Evolutionary conservation across 2,329 filamentous ascomycete species (phyloP), one percentile per base, ranked within the genome.

Genomic region (Xylariaceae sp.): DNA sequence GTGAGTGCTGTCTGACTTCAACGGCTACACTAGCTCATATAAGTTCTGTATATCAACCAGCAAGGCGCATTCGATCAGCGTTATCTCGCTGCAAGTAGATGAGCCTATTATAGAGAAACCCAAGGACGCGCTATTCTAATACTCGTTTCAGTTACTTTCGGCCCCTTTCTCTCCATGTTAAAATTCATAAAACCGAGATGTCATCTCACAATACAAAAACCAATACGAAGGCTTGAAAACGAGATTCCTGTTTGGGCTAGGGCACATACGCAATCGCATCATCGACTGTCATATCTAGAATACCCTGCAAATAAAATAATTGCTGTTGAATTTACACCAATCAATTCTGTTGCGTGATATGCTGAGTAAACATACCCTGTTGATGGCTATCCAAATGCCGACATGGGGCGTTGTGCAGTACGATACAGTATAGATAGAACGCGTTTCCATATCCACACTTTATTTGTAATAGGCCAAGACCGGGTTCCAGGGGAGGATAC

Each of bases 351-450:
- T 46, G 32, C 41, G 18, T n/a, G 16, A 7, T 41, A 4, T 40
- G 48, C 37, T 48, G 43, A 52, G 48, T 52, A 55, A 47, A 52
- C 3, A 16, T 37, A 42, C 37, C 48, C 48, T 55, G 48, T 44
- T 32, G 53, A 55, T 55, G 42, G 39, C 43, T 48, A 55, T 52
- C 53, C 37, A 42, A 52, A 32, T 55, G n/a, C 53, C 53, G 43
- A 55, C 27, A 44, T 48, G 32, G 43, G 18, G 43, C 32, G 16
- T 20, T 46, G 26, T 44, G 26, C n/a, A n/a, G n/a, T n/a, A n/a
- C n/a, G n/a, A n/a, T n/a, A n/a, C n/a, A n/a, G n/a, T n/a, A n/a
- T n/a, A n/a, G n/a, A n/a, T 21, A 42, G 30, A 47, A 18, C 30
- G 21, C 8, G 15, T 26, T 29, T 15, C 21, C 47, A 45, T 9